Evolutionary conservation across 139 green algal species (phyloP).

Genomic region (Picochlorum sp.): DNA sequence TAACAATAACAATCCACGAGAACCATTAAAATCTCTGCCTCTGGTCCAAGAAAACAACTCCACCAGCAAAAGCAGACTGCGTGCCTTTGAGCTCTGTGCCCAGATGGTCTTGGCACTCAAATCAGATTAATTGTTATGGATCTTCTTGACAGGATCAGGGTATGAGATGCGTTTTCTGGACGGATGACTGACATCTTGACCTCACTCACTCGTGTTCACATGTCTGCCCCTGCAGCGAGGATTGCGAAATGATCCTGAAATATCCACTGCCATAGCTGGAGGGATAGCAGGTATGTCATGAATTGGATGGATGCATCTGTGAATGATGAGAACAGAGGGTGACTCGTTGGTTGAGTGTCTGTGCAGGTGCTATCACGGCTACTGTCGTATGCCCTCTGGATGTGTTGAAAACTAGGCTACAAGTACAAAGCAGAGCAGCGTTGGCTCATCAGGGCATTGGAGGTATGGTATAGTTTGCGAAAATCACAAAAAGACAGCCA

Average conservation of each 20-base stretch:
- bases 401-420: slow-evolving; percentile 94
- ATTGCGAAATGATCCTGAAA: slow-evolving; percentile 21
- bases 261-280: slow-evolving; percentile 23
- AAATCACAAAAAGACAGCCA: not conserved
- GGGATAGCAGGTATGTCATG: slow-evolving; percentile 23
- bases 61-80: too few relatives aligned
- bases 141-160: slow-evolving; percentile 1
- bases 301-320: not conserved
- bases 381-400: slow-evolving; percentile 95
- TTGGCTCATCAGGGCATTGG: slow-evolving; percentile 42
- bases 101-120: too few relatives aligned
- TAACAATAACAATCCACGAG: too few relatives aligned
- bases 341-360: not conserved
- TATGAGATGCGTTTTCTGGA: not conserved
- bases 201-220: not conserved
- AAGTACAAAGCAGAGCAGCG: slow-evolving; percentile 62
- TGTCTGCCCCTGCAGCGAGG: slow-evolving; percentile 15
- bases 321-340: not conserved
- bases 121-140: not conserved
- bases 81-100: too few relatives aligned
- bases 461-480: slow-evolving; percentile 29
- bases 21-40: too few relatives aligned
- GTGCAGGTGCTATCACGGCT: slow-evolving; percentile 71
- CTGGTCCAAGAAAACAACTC: too few relatives aligned
- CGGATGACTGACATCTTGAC: not conserved